These are phyloP conservation scores for Leccinum solheimii DNA, from an alignment of 1,284 basidiomycete species.

Conservation along the genomic window DNA sequence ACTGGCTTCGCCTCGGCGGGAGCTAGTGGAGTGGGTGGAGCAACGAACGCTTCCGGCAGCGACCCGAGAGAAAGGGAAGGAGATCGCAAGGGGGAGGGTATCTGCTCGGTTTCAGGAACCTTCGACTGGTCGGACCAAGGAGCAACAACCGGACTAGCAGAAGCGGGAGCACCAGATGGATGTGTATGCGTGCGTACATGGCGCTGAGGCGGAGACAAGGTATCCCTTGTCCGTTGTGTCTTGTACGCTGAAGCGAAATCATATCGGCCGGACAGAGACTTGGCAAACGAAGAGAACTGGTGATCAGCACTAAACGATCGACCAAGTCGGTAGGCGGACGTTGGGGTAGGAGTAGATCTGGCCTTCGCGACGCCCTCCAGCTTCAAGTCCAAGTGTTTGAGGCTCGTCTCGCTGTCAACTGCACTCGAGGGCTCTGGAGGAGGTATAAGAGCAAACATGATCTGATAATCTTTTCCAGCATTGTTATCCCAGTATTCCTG, in stretches of 20 bases:
- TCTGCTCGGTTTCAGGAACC: not conserved
- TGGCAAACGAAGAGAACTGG: constrained; percentile 26
- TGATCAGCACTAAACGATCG: constrained; percentile 29
- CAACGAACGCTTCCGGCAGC: constrained; percentile 37
- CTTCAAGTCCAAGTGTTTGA: constrained; percentile 52
- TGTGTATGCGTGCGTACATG: constrained; percentile 39
- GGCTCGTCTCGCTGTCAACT: constrained; percentile 23
- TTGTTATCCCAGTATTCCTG: constrained; percentile 94
- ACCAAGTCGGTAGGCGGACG: constrained; percentile 20
- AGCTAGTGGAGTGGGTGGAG: constrained; percentile 8
- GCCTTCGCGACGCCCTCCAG: constrained; percentile 57
- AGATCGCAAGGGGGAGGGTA: not conserved
- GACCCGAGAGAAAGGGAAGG: constrained; percentile 37
- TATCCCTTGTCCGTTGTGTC: constrained; percentile 40
- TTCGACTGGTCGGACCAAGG: constrained; percentile 38
- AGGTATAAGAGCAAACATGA: constrained; percentile 49
- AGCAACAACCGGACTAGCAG: constrained; percentile 25
- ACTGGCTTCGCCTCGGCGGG: constrained; percentile 10
- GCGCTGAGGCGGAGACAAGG: constrained; percentile 27
- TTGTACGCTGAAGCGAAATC: constrained; percentile 54
- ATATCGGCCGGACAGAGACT: constrained; percentile 51
- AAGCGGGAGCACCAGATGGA: constrained; percentile 35
- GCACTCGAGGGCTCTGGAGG: constrained; percentile 20
- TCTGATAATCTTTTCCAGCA: constrained; percentile 74
- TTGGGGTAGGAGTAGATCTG: constrained; percentile 34